Evolutionary conservation across 31 red algal species (phyloP).

Genomic region (Pterothamnion heteromorphum): DNA sequence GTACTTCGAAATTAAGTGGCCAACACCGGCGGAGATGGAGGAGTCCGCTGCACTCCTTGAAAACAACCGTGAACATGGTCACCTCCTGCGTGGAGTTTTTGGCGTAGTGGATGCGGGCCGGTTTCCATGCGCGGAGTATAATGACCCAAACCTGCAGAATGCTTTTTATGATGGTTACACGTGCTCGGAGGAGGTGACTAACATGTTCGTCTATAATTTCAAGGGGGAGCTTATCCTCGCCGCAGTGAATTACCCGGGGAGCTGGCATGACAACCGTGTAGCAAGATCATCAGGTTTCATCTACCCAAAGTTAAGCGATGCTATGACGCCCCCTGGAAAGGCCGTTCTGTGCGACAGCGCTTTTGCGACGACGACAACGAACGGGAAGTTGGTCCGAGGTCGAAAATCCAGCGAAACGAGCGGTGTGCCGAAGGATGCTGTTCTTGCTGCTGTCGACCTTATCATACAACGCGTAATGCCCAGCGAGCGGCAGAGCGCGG

Average conservation of each 20-base stretch:
- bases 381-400: slow-evolving; percentile 24
- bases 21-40: background rate
- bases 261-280: slow-evolving; percentile 26
- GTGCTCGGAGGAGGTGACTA: slow-evolving; percentile 7
- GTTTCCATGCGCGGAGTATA: background rate
- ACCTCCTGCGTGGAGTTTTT: slow-evolving; percentile 17
- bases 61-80: background rate
- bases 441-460: slow-evolving; percentile 14
- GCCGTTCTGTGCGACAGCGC: background rate
- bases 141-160: slow-evolving; percentile 22
- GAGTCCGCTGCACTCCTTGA: background rate
- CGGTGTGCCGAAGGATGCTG: background rate
- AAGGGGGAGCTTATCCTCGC: slow-evolving; percentile 47
- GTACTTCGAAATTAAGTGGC: background rate
- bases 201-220: slow-evolving; percentile 41
- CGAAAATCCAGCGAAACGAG: slow-evolving; percentile 31
- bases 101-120: background rate
- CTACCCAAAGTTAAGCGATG: background rate
- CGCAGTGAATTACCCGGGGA: slow-evolving; percentile 43
- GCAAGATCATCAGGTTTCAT: background rate
- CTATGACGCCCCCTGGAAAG: background rate
- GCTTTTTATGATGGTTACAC: slow-evolving; percentile 12
- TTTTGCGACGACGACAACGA: background rate
- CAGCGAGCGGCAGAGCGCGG: slow-evolving; percentile 43
- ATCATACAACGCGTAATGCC: slow-evolving; percentile 31